These are phyloP conservation scores for Dendrobium huoshanense DNA, from an alignment of 106 monocot species.

Conservation along the genomic window DNA sequence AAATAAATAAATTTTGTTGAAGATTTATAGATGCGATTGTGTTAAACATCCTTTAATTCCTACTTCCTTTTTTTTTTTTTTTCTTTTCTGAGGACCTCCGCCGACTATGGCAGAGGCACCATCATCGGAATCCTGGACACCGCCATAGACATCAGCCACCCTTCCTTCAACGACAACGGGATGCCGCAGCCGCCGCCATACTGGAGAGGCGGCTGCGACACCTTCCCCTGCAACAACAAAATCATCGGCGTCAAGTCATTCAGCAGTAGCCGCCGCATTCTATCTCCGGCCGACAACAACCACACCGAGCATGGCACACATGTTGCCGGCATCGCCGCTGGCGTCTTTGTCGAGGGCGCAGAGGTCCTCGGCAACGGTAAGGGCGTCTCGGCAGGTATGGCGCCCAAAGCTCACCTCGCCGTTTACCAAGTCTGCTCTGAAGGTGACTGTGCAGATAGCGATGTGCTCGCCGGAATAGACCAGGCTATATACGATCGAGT, in stretches of 20 bases:
- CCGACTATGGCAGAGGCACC: conserved; percentile 37
- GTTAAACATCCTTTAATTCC: too few species aligned
- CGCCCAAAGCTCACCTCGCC: conserved; percentile 19
- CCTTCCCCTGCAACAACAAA: conserved; percentile 31
- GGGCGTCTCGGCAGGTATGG: conserved; percentile 18
- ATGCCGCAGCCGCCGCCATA: conserved; percentile 32
- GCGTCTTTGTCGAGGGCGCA: conserved; percentile 20
- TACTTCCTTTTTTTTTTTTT: neutral
- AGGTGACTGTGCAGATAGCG: neutral
- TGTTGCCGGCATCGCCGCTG: conserved; percentile 31
- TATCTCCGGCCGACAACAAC: neutral
- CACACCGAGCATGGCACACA: conserved; percentile 35
- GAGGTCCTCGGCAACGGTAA: conserved; percentile 8
- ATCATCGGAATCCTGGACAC: conserved; percentile 58
- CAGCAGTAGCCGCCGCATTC: neutral
- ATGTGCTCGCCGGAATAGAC: conserved; percentile 22
- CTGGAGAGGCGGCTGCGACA: conserved; percentile 35
- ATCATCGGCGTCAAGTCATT: conserved; percentile 18
- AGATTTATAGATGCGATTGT: neutral
- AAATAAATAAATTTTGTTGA: neutral
- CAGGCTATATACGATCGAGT: conserved; percentile 24
- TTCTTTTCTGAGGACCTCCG: neutral
- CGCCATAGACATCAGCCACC: conserved; percentile 16
- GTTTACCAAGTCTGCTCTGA: conserved; percentile 29
- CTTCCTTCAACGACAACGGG: conserved; percentile 30